phyloP scores from a whole-genome alignment of 1,139 yeast species.

The Candida tetrigidarum region DNA sequence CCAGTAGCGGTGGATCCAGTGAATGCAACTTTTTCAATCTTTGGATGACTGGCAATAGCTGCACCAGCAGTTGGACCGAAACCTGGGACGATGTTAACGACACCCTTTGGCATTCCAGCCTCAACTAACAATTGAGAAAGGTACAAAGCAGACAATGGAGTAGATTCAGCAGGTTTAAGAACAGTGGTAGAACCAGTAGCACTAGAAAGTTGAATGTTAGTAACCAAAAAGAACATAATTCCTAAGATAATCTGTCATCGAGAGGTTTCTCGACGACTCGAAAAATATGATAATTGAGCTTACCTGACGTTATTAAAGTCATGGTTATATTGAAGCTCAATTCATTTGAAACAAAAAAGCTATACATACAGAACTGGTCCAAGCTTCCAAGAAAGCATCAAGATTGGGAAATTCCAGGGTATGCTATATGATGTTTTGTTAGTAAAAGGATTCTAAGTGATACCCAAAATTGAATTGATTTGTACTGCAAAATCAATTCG shows the following conservation, averaged over 20 bases:
- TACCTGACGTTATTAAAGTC: not conserved
- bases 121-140: constrained; percentile 63
- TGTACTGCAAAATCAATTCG: too few species aligned
- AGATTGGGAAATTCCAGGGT: constrained; percentile 89
- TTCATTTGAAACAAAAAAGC: too few species aligned
- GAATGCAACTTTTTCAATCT: constrained; percentile 78
- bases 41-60: constrained; percentile 69
- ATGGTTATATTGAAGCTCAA: too few species aligned
- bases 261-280: too few species aligned
- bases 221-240: not conserved
- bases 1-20: constrained; percentile 89
- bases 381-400: constrained; percentile 86
- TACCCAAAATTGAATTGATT: too few species aligned
- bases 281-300: too few species aligned
- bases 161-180: constrained; percentile 80
- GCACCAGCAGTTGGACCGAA: constrained; percentile 80
- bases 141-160: constrained; percentile 78
- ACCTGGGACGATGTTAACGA: constrained; percentile 74
- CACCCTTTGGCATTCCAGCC: constrained; percentile 84
- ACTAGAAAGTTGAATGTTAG: constrained; percentile 6
- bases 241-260: not conserved
- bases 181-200: constrained; percentile 84
- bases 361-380: constrained; percentile 65
- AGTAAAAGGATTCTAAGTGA: not conserved
- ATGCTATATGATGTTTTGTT: constrained; percentile 35